These are phyloP conservation scores for Hortiboletus rubellus DNA, from an alignment of 1,284 basidiomycete species.

Conservation along the genomic window DNA sequence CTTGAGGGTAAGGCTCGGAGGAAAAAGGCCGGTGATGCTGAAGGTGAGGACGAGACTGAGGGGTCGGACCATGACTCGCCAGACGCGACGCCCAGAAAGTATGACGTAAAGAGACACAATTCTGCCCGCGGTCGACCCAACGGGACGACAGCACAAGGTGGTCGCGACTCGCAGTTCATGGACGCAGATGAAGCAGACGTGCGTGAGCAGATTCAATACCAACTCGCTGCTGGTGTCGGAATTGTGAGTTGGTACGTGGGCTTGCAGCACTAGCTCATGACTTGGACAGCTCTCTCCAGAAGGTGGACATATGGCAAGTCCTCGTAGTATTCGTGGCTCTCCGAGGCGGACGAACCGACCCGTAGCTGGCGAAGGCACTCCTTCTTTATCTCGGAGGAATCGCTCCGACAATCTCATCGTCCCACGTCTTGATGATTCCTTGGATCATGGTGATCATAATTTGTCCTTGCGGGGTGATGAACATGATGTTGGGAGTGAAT, in stretches of 20 bases:
- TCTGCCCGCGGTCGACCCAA: slow-evolving; percentile 37
- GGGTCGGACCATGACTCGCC: slow-evolving; percentile 46
- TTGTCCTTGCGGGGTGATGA: slow-evolving; percentile 41
- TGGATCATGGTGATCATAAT: slow-evolving; percentile 43
- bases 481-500: slow-evolving; percentile 59
- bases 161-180: slow-evolving; percentile 81
- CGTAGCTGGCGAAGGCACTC: slow-evolving; percentile 39
- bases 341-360: slow-evolving; percentile 52
- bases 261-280: slow-evolving; percentile 13
- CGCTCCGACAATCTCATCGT: slow-evolving; percentile 46
- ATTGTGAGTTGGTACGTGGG: slow-evolving; percentile 48
- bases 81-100: slow-evolving; percentile 55
- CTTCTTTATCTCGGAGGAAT: slow-evolving; percentile 35
- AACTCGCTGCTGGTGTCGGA: slow-evolving; percentile 72
- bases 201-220: slow-evolving; percentile 80
- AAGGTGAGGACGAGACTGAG: slow-evolving; percentile 40
- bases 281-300: slow-evolving; percentile 49
- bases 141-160: slow-evolving; percentile 40
- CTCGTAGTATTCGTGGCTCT: slow-evolving; percentile 65
- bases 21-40: slow-evolving; percentile 35
- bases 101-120: slow-evolving; percentile 41
- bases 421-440: slow-evolving; percentile 44
- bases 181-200: slow-evolving; percentile 89
- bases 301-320: slow-evolving; percentile 56
- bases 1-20: slow-evolving; percentile 70